These are phyloP conservation scores for Calonectria hongkongensis DNA, from an alignment of 2,329 filamentous ascomycete species.

Conservation along the genomic window DNA sequence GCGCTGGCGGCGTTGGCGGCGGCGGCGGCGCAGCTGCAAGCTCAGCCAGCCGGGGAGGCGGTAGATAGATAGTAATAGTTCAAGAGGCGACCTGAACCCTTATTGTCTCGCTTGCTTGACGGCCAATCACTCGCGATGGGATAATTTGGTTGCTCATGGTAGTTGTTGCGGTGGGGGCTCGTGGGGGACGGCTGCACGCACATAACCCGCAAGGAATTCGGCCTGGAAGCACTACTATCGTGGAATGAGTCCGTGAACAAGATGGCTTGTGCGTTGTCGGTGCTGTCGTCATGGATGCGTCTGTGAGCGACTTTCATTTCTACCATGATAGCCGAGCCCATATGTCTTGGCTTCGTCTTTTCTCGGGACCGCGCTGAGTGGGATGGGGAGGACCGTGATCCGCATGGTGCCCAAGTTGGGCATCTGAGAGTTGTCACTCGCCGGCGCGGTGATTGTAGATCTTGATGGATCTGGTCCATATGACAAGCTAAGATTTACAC, in stretches of 20 bases:
- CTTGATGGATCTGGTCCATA: conserved; percentile 24
- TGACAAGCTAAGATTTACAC: conserved; percentile 21
- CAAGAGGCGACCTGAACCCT: not conserved
- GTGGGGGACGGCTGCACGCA: conserved; percentile 5
- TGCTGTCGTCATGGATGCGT: not conserved
- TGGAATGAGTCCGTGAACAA: not conserved
- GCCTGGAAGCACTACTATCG: not conserved
- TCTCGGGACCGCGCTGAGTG: not conserved
- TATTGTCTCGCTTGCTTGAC: conserved; percentile 6
- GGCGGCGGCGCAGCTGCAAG: not conserved
- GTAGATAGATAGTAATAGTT: conserved; percentile 4
- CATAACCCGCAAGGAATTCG: not conserved
- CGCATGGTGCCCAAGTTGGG: conserved; percentile 21
- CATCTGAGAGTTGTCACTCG: conserved; percentile 19
- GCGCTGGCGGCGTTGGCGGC: not conserved
- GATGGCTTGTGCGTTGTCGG: not conserved
- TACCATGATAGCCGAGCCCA: not conserved
- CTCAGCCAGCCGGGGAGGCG: not conserved
- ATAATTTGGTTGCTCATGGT: conserved; percentile 13
- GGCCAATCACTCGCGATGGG: not conserved
- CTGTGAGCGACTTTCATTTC: conserved; percentile 11
- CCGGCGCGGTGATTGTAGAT: conserved; percentile 23
- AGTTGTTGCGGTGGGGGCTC: conserved; percentile 21
- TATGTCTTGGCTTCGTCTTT: not conserved
- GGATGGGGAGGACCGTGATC: conserved; percentile 11